Evolutionary conservation across 1,284 basidiomycete genomes (phyloP), one percentile per base, ranked within the genome.

Genomic region (Pyrrhoderma noxium): DNA sequence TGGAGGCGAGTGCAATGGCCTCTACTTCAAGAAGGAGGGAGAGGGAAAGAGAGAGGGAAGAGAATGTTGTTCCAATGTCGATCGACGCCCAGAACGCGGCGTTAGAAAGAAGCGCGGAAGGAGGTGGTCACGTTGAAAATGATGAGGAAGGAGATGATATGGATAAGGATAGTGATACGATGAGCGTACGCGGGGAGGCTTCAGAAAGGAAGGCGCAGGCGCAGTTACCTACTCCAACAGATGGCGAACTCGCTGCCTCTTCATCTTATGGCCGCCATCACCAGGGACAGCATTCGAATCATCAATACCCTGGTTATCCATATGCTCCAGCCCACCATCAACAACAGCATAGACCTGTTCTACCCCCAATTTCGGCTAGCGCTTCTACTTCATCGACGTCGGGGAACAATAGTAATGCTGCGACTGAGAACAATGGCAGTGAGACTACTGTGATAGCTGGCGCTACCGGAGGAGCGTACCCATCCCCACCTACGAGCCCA

Each of bases 141-240:
- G 38, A 40, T 5, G 38, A 40, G 7, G 38, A 18, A 22, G 38
- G 8, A 22, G 38, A 40, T 40, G 25, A 31, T 3, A 38, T 14
- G 21, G 21, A 43, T 22, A 19, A 8, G 38, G 36, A 45, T 22
- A 25, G 22, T 14, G 45, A 3, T 37, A 13, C 34, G 5, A 39
- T 38, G n/a, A 22, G 9, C 41, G 31, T 11, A 34, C 27, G 25
- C 5, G 27, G 5, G 27, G 27, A 31, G 37, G 16, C 7, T 40
- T 22, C 35, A 8, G 21, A 16, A 5, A 40, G 38, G 16, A 18
- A 8, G 38, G 21, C n/a, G 4, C 16, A n/a, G n/a, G n/a, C 38
- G 5, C 49, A 51, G 45, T 34, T 55, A 25, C 54, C 49, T 14
- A 55, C 54, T 14, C 54, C 54, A 16, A 51, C 54, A 11, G 50